Evolutionary conservation across 768 basidiomycete genomes (phyloP).

Genomic region (Candolleomyces eurysporus): DNA sequence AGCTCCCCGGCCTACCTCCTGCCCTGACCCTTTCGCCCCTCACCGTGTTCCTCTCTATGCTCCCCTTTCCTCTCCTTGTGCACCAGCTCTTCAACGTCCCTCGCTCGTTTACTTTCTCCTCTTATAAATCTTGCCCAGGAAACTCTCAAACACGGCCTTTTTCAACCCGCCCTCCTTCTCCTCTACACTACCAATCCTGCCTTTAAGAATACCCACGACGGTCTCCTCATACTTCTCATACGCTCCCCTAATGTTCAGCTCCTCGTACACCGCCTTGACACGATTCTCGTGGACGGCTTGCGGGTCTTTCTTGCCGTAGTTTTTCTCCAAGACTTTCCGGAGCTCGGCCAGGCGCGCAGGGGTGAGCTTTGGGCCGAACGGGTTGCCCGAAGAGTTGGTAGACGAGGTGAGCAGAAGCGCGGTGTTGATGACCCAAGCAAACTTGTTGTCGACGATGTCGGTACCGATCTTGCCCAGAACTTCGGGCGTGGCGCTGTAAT

Average conservation of each 20-base stretch:
- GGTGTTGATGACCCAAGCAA: conserved; percentile 92
- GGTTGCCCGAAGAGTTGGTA: background rate
- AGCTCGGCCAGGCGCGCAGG: conserved; percentile 32
- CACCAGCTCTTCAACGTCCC: too few species aligned
- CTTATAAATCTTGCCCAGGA: conserved; percentile 84
- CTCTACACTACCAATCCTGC: conserved; percentile 70
- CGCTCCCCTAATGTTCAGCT: conserved; percentile 57
- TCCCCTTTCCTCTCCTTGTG: too few species aligned
- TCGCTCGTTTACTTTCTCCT: conserved; percentile 46
- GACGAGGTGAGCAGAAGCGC: conserved; percentile 62
- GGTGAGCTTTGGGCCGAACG: background rate
- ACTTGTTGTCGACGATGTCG: conserved; percentile 99
- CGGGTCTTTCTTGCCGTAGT: conserved; percentile 49
- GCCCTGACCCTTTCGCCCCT: too few species aligned
- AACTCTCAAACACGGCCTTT: conserved; percentile 76
- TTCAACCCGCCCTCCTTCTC: conserved; percentile 54
- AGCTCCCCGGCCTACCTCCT: too few species aligned
- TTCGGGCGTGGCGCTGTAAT: conserved; percentile 87
- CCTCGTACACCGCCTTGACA: conserved; percentile 64
- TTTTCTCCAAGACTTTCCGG: conserved; percentile 54
- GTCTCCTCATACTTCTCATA: conserved; percentile 82
- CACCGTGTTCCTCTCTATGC: too few species aligned
- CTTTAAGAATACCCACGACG: conserved; percentile 62
- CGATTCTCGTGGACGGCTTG: conserved; percentile 47
- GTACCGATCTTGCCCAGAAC: conserved; percentile 96